Percentiles rank a stretch among this genome's conserved stretches.
These are phyloP conservation scores for Miscanthus sacchariflorus DNA, from an alignment of 202 grass and related monocot species.

Conservation along the genomic window DNA sequence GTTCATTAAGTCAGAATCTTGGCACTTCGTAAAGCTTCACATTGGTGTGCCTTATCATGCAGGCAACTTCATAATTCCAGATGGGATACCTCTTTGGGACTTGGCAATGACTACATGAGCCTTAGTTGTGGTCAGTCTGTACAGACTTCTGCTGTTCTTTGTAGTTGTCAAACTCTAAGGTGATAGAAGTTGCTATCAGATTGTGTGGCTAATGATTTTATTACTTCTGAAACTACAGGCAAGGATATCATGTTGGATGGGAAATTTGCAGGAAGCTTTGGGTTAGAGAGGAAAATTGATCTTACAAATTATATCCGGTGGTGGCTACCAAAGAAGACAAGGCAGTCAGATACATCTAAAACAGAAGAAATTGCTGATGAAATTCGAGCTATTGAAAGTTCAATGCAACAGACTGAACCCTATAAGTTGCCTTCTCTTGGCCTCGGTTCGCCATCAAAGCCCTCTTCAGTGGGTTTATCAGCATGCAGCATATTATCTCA, in stretches of 20 bases:
- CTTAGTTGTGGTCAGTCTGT: slow-evolving; percentile 73
- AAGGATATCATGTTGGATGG: slow-evolving; percentile 74
- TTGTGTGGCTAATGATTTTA: slow-evolving; percentile 47
- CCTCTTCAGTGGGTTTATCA: slow-evolving; percentile 53
- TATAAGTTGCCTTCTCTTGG: slow-evolving; percentile 95
- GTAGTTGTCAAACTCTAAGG: slow-evolving; percentile 21
- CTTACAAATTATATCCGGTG: slow-evolving; percentile 97
- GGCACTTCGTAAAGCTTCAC: slow-evolving; percentile 21
- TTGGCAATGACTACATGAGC: slow-evolving; percentile 79
- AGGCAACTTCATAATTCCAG: slow-evolving; percentile 90
- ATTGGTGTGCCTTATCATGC: slow-evolving; percentile 24
- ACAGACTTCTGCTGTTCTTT: slow-evolving; percentile 25
- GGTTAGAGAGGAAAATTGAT: slow-evolving; percentile 91
- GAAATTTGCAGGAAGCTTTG: slow-evolving; percentile 69
- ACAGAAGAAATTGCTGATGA: slow-evolving; percentile 78
- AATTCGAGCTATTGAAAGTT: slow-evolving; percentile 81
- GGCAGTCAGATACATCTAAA: slow-evolving; percentile 70
- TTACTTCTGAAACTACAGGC: slow-evolving; percentile 62
- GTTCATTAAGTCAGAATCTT: neutral
- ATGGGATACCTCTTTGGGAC: slow-evolving; percentile 89
- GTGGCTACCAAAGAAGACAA: slow-evolving; percentile 89
- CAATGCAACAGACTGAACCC: slow-evolving; percentile 72
- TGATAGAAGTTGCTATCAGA: slow-evolving; percentile 18
- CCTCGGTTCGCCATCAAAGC: slow-evolving; percentile 55
- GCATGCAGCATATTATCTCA: slow-evolving; percentile 85